Evolutionary conservation across 169 alveolate genomes (phyloP).

Genomic region (Plasmodium gallinaceum): DNA sequence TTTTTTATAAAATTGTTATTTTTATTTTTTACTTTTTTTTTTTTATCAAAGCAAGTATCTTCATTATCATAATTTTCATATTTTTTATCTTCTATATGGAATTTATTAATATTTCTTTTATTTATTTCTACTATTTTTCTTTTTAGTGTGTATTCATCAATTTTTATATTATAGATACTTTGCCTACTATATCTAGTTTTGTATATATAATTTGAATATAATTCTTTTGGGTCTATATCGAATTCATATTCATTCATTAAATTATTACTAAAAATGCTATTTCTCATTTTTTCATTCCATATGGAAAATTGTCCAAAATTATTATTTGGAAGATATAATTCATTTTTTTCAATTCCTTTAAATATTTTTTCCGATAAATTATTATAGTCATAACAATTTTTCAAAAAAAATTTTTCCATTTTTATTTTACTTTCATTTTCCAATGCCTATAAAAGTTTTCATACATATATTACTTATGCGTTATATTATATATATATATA

Average conservation of each 20-base stretch:
- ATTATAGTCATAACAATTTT: not conserved
- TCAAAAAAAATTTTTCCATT: not conserved
- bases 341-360: not conserved
- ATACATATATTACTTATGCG: too few relatives aligned
- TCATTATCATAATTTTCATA: not conserved
- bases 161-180: constrained; percentile 10
- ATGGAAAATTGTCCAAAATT: constrained; percentile 15
- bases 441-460: too few relatives aligned
- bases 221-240: not conserved
- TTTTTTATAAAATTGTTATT: not conserved
- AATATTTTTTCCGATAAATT: not conserved
- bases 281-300: not conserved
- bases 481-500: too few relatives aligned
- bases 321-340: not conserved
- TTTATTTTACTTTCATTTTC: not conserved
- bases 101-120: not conserved
- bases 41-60: not conserved
- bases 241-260: constrained; percentile 19
- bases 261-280: constrained; percentile 1
- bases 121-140: constrained; percentile 7
- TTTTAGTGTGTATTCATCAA: constrained; percentile 63
- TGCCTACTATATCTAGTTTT: constrained; percentile 58
- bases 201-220: constrained; percentile 9
- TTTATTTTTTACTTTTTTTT: not conserved
- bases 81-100: not conserved